Base-by-base conservation (phyloP, 805 yeast genomes). In the Candida dajiaensis region DNA sequence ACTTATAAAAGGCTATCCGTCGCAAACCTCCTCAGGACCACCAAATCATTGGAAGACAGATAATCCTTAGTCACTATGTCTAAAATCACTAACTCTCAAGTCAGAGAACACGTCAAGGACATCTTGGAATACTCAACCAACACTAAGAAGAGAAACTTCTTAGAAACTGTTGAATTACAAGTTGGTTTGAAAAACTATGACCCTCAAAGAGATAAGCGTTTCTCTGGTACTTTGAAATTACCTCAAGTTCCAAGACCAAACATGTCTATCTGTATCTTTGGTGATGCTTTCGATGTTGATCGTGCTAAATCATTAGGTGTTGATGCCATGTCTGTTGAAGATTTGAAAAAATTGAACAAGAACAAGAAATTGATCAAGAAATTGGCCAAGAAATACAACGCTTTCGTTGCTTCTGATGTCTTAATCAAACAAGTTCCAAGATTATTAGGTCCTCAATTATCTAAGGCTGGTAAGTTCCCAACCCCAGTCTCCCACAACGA, bases 391-490 rank as follows among this genome's bases (percentile, higher is more conserved):
- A 94, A 94, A 83, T 94, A 94, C 95, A 89, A 88, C 74, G 97
- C 99, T 65, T 94, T 94, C 85, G 76, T 94, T 72, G 98, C 99
- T 76, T 94, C 99, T 62, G 99, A 94, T 77, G 96, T 87, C 62
- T 87, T 94, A 76, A 94, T 94, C 76, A 94, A 94, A 84, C 99
- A 94, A 82, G 96, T 94, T 73, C 99, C 99, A 78, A 94, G 99
- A 85, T 83, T 94, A 73, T 83, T 94, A 72, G 99, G 99, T 81
- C 99, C 99, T 75, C 97, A 92, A 77, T 89, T 94, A 72, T 94
- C 99, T 65, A 94, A 94, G 87, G 98, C 97, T 72, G 99, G 99
- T 86, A 94, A 94, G 92, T 94, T 94, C 97, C 99, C 99, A 77
- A 92, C 98, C 74, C 99, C 99, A 78, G 99, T 94, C 67, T 94